Evolutionary conservation across 129 eudicot genomes (phyloP), one percentile per base, ranked within the genome.

Genomic region (Kitagawia praeruptora): DNA sequence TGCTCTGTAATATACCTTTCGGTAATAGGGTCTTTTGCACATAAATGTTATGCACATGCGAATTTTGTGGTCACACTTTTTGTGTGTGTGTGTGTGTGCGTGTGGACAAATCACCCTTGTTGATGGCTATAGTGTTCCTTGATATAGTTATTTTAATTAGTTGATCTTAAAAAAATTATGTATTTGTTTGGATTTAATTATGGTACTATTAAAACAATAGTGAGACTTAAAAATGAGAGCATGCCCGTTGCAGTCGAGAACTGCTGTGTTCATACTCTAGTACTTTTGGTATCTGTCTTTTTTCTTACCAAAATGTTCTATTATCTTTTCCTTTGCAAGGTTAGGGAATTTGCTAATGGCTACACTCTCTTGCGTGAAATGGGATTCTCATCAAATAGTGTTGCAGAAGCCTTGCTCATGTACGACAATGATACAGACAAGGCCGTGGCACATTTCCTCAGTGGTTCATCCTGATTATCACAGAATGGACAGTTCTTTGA

Each of bases 301-400:
- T 42, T 15, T 5, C 10, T 45, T 2, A 5, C 27, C 47, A 23
- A 18, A 42, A 41, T 2, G 64, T 5, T 23, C 0, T 45, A 75
- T 5, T 46, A 5, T 85, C 1, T 67, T 39, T 69, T 41, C 12
- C 27, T 28, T 56, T 71, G 45, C 49, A 72, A 95, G 98, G 96
- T 95, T 48, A 89, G 87, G 87, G 97, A 92, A 74, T 95, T 95
- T 85, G 93, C 85, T 34, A 80, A 78, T 54, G 97, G 93, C 38
- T 95, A 78, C 88, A 81, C 54, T 6, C 88, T 84, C 54, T 82
- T 93, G 81, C 87, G 88, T 63, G 97, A 91, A 81, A 93, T 93
- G 97, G 97, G 98, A 40, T 95, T 93, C 84, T 81, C 92, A 78
- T 82, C 96, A 9, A 90, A 90, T 82, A 85, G 85, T 84, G 92